Base-by-base conservation (phyloP, 352 stramenopile genomes). In the Globisporangium parvum region DNA sequence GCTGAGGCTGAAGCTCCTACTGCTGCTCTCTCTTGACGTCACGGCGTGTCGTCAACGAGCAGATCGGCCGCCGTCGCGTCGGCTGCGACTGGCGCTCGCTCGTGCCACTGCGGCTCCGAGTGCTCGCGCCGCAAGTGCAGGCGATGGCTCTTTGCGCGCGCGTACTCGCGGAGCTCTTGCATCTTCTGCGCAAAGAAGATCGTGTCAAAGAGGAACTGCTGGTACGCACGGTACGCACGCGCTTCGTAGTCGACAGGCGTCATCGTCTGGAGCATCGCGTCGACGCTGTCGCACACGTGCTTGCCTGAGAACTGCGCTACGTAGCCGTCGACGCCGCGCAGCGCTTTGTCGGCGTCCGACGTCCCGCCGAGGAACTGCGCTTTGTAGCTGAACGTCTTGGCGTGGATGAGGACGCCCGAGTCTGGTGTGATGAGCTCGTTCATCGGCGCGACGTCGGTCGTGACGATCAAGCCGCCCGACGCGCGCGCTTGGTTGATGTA, bases 401-500 rank as follows among this genome's bases (percentile, higher is more conserved):
- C 60, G 12, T 51, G 42, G 35, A 87, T 67, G 18, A 85, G 47
- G 23, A 74, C 69, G 23, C 77, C 77, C 18, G 65, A 78, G 20
- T 55, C 54, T 12, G 48, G 51, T 5, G 48, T 53, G 0, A 87
- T 70, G 41, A 87, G 62, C 45, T 87, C 73, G 51, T 85, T 83
- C 76, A 87, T 87, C 3, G 76, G 76, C 20, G 66, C 45, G 2
- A 77, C 55, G 47, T 85, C 66, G 12, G 76, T 87, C 11, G 76
- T 87, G 21, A 82, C 48, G 40, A 87, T 71, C 23, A 85, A 18
- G 0, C 67, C 70, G 17, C 66, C 62, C 20, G 74, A 69, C 0
- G 74, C 74, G 28, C 76, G 62, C 21, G 74, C 76, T 53, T 87
- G 76, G 51, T 87, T 87, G 46, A 87, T 79, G 55, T 85, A 87